Evolutionary conservation across 371 early-diverging fungal species (phyloP).

Genomic region (Mucor circinelloides): DNA sequence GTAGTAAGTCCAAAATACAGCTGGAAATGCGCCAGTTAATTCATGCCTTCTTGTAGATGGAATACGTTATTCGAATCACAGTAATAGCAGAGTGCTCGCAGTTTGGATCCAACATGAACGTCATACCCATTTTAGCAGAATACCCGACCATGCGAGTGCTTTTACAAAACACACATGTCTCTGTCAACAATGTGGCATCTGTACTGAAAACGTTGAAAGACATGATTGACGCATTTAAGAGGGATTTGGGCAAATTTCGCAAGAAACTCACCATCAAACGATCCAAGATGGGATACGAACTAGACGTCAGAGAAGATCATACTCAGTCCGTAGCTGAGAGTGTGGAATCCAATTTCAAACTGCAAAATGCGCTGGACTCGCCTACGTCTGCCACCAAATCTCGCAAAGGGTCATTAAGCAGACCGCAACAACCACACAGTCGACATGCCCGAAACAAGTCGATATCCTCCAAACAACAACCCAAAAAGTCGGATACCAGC

Average conservation of each 20-base stretch:
- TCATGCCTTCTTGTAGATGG: conserved; percentile 3
- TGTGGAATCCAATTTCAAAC: conserved; percentile 2
- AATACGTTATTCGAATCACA: conserved; percentile 64
- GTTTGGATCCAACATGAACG: conserved; percentile 64
- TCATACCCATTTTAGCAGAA: conserved; percentile 58
- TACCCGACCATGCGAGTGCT: conserved; percentile 73
- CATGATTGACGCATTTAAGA: conserved; percentile 65
- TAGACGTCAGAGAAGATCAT: conserved; percentile 54
- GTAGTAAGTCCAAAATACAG: no score
- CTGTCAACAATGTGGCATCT: conserved; percentile 47
- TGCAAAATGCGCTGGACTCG: conserved; percentile 24
- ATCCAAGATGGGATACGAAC: conserved; percentile 46
- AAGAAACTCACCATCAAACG: conserved; percentile 44
- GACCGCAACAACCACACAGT: not conserved
- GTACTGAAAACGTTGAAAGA: conserved; percentile 56
- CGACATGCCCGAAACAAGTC: conserved; percentile 9
- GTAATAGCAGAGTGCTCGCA: conserved; percentile 79
- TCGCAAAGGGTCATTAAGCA: not conserved
- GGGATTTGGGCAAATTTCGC: conserved; percentile 59
- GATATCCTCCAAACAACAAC: not conserved
- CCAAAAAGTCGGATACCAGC: not conserved
- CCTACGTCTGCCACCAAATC: conserved; percentile 10
- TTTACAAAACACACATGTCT: conserved; percentile 65
- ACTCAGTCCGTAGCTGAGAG: conserved; percentile 13
- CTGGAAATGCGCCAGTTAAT: no score